Evolutionary conservation across 1,284 basidiomycete species (phyloP).

Genomic region (Naganishia albida): DNA sequence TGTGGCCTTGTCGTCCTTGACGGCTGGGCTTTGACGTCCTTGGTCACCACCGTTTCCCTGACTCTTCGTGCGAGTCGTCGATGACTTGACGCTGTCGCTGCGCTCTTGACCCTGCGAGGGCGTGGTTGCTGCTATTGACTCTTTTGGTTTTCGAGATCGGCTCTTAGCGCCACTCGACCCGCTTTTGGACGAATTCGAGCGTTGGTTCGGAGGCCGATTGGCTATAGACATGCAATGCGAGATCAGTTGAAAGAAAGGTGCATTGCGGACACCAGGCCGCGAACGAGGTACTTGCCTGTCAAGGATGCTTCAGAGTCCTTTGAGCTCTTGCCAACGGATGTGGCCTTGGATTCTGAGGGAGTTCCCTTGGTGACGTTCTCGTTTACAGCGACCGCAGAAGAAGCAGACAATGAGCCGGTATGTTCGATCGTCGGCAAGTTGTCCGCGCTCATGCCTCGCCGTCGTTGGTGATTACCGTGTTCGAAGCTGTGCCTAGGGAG

Average conservation of each 20-base stretch:
- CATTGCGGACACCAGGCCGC: background rate
- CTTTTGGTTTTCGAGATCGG: constrained; percentile 20
- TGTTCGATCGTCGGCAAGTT: constrained; percentile 20
- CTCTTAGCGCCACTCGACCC: constrained; percentile 12
- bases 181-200: constrained; percentile 16
- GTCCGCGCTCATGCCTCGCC: constrained; percentile 28
- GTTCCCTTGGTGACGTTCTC: constrained; percentile 9
- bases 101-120: constrained; percentile 6
- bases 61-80: constrained; percentile 2
- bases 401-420: constrained; percentile 14
- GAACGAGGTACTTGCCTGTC: constrained; percentile 14
- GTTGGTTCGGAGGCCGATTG: constrained; percentile 19
- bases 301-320: constrained; percentile 10
- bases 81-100: background rate
- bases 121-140: background rate
- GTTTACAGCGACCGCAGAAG: constrained; percentile 9
- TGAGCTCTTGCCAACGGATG: background rate
- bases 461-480: background rate
- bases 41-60: constrained; percentile 4
- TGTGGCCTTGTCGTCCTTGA: background rate
- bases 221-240: background rate
- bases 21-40: background rate
- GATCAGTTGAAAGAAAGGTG: background rate
- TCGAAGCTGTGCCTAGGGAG: background rate
- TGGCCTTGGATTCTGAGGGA: background rate